These are phyloP conservation scores for Tetrapisispora pingtungensis DNA, from an alignment of 805 yeast species.

Conservation along the genomic window DNA sequence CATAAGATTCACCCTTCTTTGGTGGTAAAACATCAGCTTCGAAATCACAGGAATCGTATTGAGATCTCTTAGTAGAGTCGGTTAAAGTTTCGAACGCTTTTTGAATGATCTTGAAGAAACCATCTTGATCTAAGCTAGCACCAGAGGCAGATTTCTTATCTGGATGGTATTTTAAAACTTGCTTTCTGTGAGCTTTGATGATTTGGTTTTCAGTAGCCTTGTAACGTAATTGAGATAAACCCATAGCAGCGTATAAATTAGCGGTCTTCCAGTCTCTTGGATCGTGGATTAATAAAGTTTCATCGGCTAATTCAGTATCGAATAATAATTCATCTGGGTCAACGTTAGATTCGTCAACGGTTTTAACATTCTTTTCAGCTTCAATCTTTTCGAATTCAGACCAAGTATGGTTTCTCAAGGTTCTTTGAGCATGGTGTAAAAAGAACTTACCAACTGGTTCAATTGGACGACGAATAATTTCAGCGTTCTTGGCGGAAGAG, in stretches of 20 bases:
- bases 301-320: conserved; percentile 56
- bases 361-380: conserved; percentile 76
- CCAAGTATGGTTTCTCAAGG: conserved; percentile 96
- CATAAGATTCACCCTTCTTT: conserved; percentile 50
- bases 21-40: conserved; percentile 82
- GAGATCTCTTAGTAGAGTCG: conserved; percentile 80
- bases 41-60: conserved; percentile 91
- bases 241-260: conserved; percentile 93
- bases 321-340: conserved; percentile 48
- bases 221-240: conserved; percentile 83
- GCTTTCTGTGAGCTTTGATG: conserved; percentile 93
- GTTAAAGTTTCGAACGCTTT: conserved; percentile 87
- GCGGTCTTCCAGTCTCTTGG: conserved; percentile 98
- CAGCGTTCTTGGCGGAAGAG: conserved; percentile 41
- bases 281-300: conserved; percentile 72
- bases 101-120: conserved; percentile 95
- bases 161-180: conserved; percentile 94
- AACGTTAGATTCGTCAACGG: conserved; percentile 47
- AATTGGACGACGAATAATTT: conserved; percentile 65
- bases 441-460: conserved; percentile 97
- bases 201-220: conserved; percentile 87
- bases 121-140: conserved; percentile 86
- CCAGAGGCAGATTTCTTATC: conserved; percentile 87
- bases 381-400: conserved; percentile 91
- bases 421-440: conserved; percentile 93